Percentiles rank a stretch among this genome's conserved stretches.
phyloP scores from a whole-genome alignment of 345 rosid genomes.

The Brassica juncea region DNA sequence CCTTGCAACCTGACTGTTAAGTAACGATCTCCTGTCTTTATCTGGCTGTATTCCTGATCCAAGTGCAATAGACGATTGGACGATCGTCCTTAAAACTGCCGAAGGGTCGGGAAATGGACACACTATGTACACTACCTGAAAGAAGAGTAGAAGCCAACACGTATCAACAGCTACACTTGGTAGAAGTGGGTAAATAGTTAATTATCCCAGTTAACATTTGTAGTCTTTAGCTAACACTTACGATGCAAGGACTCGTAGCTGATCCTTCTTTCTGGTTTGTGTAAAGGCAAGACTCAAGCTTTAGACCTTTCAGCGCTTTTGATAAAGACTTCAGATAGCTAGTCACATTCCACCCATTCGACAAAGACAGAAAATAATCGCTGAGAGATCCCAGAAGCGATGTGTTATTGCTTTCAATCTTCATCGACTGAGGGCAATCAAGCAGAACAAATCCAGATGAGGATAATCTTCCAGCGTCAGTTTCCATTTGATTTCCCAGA shows the following conservation, averaged over 20 bases:
- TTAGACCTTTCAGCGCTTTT: constrained; percentile 76
- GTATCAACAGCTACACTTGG: constrained; percentile 19
- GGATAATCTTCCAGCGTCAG: constrained; percentile 67
- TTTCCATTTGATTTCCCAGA: constrained; percentile 81
- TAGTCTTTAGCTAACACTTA: constrained; percentile 41
- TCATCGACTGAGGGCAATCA: constrained; percentile 98
- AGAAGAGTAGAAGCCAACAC: constrained; percentile 25
- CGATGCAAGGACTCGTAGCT: constrained; percentile 64
- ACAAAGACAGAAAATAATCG: constrained; percentile 90
- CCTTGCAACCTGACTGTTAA: constrained; percentile 78
- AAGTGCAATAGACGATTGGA: constrained; percentile 85
- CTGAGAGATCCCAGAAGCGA: constrained; percentile 94
- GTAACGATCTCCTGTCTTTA: constrained; percentile 65
- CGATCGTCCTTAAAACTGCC: constrained; percentile 79
- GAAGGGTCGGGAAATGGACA: constrained; percentile 98
- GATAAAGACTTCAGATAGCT: constrained; percentile 96
- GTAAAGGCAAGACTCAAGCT: constrained; percentile 61
- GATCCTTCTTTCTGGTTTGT: constrained; percentile 87
- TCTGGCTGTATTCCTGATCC: constrained; percentile 75
- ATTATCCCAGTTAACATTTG: constrained; percentile 8
- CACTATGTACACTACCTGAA: constrained; percentile 92
- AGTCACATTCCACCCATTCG: constrained; percentile 96
- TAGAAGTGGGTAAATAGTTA: constrained; percentile 9
- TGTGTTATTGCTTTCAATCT: constrained; percentile 89
- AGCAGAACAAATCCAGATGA: constrained; percentile 83